phyloP scores from a whole-genome alignment of 2,329 filamentous ascomycete species.

The Ilyonectria destructans region DNA sequence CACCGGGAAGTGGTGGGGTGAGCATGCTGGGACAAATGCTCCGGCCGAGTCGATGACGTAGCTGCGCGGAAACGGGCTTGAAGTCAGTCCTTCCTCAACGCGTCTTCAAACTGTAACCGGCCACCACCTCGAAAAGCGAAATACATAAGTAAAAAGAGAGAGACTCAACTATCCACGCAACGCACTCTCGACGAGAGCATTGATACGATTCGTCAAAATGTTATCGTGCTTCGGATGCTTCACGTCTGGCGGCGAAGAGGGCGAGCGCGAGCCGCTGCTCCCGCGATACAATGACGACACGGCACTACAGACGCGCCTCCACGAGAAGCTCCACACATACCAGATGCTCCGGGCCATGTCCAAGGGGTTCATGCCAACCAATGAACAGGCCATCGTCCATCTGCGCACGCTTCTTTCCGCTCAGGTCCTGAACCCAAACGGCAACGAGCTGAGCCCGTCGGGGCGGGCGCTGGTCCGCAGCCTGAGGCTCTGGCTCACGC shows the following conservation, averaged over 20 bases:
- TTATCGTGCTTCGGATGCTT: constrained; percentile 77
- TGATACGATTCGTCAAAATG: constrained; percentile 53
- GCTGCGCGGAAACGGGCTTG: too few relatives aligned
- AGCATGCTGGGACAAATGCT: too few relatives aligned
- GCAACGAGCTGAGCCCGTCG: constrained; percentile 79
- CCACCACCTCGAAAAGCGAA: too few relatives aligned
- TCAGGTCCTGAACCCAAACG: constrained; percentile 83
- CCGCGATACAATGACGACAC: constrained; percentile 90
- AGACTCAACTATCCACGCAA: too few relatives aligned
- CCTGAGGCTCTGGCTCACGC: constrained; percentile 80
- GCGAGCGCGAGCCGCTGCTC: constrained; percentile 84
- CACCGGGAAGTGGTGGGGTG: too few relatives aligned
- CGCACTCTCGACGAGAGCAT: too few relatives aligned
- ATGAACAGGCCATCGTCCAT: constrained; percentile 85
- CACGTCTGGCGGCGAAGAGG: constrained; percentile 62
- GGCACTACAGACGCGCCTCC: constrained; percentile 80
- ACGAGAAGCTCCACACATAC: constrained; percentile 93
- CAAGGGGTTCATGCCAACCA: constrained; percentile 93
- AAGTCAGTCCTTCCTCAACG: too few relatives aligned
- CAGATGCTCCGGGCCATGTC: constrained; percentile 89
- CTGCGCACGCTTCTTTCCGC: constrained; percentile 84
- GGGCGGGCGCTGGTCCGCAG: constrained; percentile 82
- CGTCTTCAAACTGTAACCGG: too few relatives aligned
- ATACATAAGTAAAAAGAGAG: too few relatives aligned
- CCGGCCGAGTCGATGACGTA: too few relatives aligned